Evolutionary conservation across 331 rosid species (phyloP).

Genomic region (Acacia concinna): DNA sequence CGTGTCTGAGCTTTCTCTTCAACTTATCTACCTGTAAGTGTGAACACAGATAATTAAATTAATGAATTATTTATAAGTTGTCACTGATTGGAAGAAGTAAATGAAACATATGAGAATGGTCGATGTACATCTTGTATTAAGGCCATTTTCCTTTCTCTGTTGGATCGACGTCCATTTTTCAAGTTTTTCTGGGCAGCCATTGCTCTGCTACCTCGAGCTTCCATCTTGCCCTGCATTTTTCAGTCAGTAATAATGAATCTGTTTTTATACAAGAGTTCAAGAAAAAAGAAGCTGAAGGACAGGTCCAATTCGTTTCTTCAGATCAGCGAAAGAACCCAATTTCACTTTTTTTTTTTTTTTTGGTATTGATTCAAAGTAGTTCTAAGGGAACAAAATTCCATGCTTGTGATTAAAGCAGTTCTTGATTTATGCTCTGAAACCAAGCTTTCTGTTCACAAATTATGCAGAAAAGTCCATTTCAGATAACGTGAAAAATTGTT

Average conservation of each 20-base stretch:
- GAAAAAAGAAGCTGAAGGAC: conserved; percentile 25
- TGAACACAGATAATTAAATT: conserved; percentile 1
- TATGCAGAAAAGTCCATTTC: conserved; percentile 26
- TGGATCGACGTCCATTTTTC: conserved; percentile 62
- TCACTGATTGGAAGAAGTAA: neutral
- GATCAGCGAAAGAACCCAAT: conserved; percentile 36
- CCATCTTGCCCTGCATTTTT: conserved; percentile 66
- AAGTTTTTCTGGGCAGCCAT: conserved; percentile 48
- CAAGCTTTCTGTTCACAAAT: neutral
- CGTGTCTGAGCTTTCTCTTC: conserved; percentile 96
- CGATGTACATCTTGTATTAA: conserved; percentile 74
- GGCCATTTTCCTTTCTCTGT: conserved; percentile 74
- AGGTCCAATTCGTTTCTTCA: conserved; percentile 58
- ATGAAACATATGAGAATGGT: conserved; percentile 4
- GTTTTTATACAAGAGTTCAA: neutral
- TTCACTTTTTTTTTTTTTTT: neutral
- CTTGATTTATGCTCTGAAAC: conserved; percentile 24
- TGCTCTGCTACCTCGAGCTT: conserved; percentile 50
- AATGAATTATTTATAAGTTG: neutral
- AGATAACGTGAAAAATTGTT: conserved; percentile 8
- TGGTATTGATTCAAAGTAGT: neutral
- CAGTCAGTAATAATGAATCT: conserved; percentile 37
- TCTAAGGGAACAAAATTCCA: conserved; percentile 11
- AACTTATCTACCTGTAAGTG: conserved; percentile 77
- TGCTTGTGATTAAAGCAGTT: conserved; percentile 27